phyloP scores from a whole-genome alignment of 2,329 filamentous ascomycete species.

The Aspergillus proliferans region DNA sequence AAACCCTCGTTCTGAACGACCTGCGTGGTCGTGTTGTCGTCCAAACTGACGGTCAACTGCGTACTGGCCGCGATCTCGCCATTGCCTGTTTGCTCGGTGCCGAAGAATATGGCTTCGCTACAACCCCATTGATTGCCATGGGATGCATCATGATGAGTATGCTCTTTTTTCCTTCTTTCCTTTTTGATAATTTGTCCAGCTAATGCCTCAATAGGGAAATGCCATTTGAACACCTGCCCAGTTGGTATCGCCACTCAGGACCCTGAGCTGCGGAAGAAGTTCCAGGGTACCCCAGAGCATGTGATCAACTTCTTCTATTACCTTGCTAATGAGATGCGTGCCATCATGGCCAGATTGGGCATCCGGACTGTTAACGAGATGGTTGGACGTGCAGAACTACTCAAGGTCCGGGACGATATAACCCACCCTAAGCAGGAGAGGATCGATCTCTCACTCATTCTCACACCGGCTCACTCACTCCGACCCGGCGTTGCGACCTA shows the following conservation, averaged over 20 bases:
- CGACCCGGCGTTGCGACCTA: conserved; percentile 92
- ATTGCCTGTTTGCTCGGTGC: conserved; percentile 92
- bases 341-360: conserved; percentile 93
- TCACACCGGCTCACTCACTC: conserved; percentile 93
- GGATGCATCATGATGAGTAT: conserved; percentile 86
- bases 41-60: conserved; percentile 90
- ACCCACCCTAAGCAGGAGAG: conserved; percentile 84
- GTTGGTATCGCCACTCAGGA: conserved; percentile 96
- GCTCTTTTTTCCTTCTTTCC: background rate
- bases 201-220: conserved; percentile 14
- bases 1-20: conserved; percentile 92
- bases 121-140: conserved; percentile 90
- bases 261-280: conserved; percentile 89
- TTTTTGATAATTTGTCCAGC: conserved; percentile 7
- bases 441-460: conserved; percentile 84
- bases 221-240: conserved; percentile 66
- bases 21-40: conserved; percentile 92
- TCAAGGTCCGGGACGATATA: conserved; percentile 82
- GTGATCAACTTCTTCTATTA: conserved; percentile 99
- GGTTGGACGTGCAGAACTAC: conserved; percentile 83
- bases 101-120: conserved; percentile 98
- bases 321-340: conserved; percentile 87
- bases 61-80: conserved; percentile 87
- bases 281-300: conserved; percentile 85
- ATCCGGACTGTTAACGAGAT: conserved; percentile 96